Evolutionary conservation across 768 basidiomycete species (phyloP).

Genomic region (Lentinula boryana): DNA sequence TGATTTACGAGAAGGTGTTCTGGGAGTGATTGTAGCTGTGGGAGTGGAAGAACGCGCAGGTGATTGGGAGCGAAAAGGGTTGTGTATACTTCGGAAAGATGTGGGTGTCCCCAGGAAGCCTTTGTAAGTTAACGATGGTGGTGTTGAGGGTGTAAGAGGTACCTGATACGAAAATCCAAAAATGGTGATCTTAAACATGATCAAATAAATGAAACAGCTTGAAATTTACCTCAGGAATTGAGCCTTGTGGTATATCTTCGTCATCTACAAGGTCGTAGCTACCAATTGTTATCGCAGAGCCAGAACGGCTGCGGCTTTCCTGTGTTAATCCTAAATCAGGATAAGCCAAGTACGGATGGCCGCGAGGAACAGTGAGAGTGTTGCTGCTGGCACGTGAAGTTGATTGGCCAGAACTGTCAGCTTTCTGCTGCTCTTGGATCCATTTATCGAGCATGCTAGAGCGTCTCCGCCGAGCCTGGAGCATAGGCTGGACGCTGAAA

Average conservation of each 20-base stretch:
- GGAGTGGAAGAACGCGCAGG: slow-evolving; percentile 6
- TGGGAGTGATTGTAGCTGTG: slow-evolving; percentile 29
- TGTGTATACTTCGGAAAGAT: slow-evolving; percentile 24
- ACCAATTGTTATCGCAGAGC: slow-evolving; percentile 28
- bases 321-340: slow-evolving; percentile 27
- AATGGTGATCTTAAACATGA: background rate
- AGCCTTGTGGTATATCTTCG: slow-evolving; percentile 37
- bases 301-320: slow-evolving; percentile 13
- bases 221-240: slow-evolving; percentile 12
- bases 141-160: background rate
- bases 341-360: slow-evolving; percentile 35
- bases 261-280: slow-evolving; percentile 48
- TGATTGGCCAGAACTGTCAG: slow-evolving; percentile 4
- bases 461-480: slow-evolving; percentile 28
- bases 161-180: background rate
- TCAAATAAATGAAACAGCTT: slow-evolving; percentile 4
- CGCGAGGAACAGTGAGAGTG: slow-evolving; percentile 11
- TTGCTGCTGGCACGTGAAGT: slow-evolving; percentile 9
- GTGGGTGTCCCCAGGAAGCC: slow-evolving; percentile 26
- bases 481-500: slow-evolving; percentile 33
- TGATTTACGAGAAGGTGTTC: slow-evolving; percentile 33
- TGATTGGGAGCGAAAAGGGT: slow-evolving; percentile 14
- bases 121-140: slow-evolving; percentile 23
- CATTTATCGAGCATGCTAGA: slow-evolving; percentile 51
- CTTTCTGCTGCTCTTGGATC: slow-evolving; percentile 43